Conservation (phyloP, 2,329 filamentous ascomycete genomes). For the Lizonia empirigonia region DNA sequence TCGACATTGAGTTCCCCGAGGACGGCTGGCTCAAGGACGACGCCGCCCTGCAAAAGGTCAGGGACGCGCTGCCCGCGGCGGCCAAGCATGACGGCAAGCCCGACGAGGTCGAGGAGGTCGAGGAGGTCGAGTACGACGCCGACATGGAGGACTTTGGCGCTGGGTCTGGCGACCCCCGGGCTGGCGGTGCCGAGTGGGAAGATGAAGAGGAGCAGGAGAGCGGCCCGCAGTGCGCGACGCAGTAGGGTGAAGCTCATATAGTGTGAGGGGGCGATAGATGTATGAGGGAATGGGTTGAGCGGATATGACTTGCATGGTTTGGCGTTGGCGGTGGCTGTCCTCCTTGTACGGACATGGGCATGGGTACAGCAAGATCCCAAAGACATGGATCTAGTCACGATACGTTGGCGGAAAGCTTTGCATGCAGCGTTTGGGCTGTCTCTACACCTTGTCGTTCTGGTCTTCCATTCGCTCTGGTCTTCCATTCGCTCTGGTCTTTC, state of each 20-base stretch:
- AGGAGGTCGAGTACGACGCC: constrained; percentile 82
- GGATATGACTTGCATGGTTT: constrained; percentile 27
- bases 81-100: constrained; percentile 64
- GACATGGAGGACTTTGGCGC: constrained; percentile 85
- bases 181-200: constrained; percentile 71
- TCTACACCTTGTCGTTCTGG: too few species aligned
- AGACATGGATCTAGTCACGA: constrained; percentile 4
- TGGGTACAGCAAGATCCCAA: constrained; percentile 2
- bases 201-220: constrained; percentile 66
- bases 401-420: too few species aligned
- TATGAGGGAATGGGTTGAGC: constrained; percentile 16
- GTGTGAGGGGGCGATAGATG: too few species aligned
- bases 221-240: constrained; percentile 73
- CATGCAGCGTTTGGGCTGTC: too few species aligned
- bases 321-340: constrained; percentile 27
- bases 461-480: too few species aligned
- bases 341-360: constrained; percentile 12
- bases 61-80: constrained; percentile 72
- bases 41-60: constrained; percentile 71
- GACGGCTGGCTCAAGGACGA: constrained; percentile 78
- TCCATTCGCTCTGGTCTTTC: too few species aligned
- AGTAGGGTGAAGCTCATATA: constrained; percentile 56
- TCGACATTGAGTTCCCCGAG: constrained; percentile 87
- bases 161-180: constrained; percentile 70
- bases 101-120: constrained; percentile 80